These are phyloP conservation scores for Neocucurbitaria cava DNA, from an alignment of 2,329 filamentous ascomycete species.

Conservation along the genomic window DNA sequence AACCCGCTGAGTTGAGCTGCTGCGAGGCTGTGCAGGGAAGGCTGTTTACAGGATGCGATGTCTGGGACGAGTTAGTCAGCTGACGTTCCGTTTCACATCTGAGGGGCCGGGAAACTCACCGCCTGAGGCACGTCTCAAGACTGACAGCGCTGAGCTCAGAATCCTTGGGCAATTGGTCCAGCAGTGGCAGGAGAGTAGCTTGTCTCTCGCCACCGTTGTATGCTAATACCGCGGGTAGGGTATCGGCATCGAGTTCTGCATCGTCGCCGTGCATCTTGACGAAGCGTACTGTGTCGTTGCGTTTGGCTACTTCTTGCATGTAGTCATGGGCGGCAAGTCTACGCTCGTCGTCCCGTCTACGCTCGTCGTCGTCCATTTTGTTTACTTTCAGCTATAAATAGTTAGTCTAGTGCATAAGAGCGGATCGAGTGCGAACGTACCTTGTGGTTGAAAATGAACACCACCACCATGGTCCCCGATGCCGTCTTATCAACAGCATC, in stretches of 20 bases:
- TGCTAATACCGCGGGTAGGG: constrained; percentile 85
- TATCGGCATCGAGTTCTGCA: constrained; percentile 90
- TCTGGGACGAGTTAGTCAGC: constrained; percentile 33
- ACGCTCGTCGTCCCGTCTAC: background rate
- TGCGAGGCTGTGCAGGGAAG: background rate
- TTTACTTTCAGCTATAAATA: background rate
- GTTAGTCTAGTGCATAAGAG: background rate
- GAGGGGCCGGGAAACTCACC: constrained; percentile 37
- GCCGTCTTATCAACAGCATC: constrained; percentile 93
- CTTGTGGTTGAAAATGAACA: constrained; percentile 89
- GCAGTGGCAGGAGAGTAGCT: constrained; percentile 84
- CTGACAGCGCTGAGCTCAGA: constrained; percentile 59
- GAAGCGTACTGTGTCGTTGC: constrained; percentile 78
- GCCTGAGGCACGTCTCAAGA: constrained; percentile 64
- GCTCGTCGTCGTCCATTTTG: background rate
- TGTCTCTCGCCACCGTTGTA: constrained; percentile 92
- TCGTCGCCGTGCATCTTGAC: constrained; percentile 90
- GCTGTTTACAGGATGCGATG: constrained; percentile 36
- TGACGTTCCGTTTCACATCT: constrained; percentile 23
- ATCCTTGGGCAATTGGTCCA: constrained; percentile 79
- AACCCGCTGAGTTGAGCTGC: background rate
- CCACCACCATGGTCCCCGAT: constrained; percentile 82
- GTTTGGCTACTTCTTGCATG: constrained; percentile 74
- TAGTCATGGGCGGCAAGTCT: background rate
- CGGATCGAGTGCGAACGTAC: constrained; percentile 60